These are phyloP conservation scores for Claviceps sp. DNA, from an alignment of 2,329 filamentous ascomycete genomes.

Conservation along the genomic window DNA sequence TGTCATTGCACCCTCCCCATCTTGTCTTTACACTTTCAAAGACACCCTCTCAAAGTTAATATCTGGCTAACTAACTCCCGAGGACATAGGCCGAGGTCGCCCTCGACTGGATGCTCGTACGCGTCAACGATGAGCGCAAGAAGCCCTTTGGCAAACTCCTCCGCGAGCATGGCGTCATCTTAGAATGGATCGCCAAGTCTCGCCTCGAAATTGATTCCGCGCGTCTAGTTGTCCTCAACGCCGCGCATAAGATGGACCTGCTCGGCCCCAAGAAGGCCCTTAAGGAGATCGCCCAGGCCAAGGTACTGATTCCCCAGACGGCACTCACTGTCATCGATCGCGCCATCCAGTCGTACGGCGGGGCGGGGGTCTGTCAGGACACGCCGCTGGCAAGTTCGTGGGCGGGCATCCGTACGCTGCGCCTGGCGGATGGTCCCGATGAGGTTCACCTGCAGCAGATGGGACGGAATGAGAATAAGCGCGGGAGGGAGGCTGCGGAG, in stretches of 20 bases:
- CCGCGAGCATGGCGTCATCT: constrained; percentile 80
- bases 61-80: not conserved
- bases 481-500: constrained; percentile 44
- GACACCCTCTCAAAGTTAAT: too few relatives aligned
- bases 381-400: constrained; percentile 81
- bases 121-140: constrained; percentile 85
- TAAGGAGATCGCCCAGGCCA: constrained; percentile 89
- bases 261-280: constrained; percentile 78
- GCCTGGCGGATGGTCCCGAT: constrained; percentile 86
- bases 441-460: constrained; percentile 84
- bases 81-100: constrained; percentile 61
- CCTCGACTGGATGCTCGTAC: constrained; percentile 86
- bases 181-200: constrained; percentile 87
- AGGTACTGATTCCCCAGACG: constrained; percentile 76
- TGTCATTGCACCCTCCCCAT: not conserved
- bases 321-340: constrained; percentile 83
- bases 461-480: constrained; percentile 67
- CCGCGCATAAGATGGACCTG: constrained; percentile 87
- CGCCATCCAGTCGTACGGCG: constrained; percentile 85
- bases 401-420: constrained; percentile 66
- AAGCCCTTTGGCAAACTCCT: constrained; percentile 83
- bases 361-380: constrained; percentile 83
- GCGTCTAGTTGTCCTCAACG: constrained; percentile 81
- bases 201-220: constrained; percentile 90
- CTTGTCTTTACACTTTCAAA: too few relatives aligned